Conservation (phyloP, 2,329 filamentous ascomycete genomes). For the Paecilomyces dactylethromorphus region DNA sequence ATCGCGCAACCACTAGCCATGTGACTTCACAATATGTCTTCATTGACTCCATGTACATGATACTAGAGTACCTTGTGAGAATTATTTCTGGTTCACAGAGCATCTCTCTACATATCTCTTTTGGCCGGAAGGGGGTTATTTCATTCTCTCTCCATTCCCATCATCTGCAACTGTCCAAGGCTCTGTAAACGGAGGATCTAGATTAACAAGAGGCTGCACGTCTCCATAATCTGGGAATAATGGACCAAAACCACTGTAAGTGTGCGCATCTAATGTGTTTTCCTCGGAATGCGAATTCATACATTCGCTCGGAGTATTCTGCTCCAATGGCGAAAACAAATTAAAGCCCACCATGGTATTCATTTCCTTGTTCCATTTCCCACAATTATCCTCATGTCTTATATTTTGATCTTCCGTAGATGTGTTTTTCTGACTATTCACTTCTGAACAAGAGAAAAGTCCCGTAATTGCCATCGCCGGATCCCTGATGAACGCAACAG, state of each 20-base stretch:
- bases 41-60: too few species aligned
- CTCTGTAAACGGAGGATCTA: background rate
- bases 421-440: background rate
- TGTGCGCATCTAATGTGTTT: background rate
- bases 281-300: background rate
- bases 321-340: background rate
- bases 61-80: too few species aligned
- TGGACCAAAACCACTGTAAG: background rate
- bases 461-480: background rate
- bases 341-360: background rate
- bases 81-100: too few species aligned
- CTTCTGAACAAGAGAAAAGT: background rate
- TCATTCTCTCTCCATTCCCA: background rate
- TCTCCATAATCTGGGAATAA: background rate
- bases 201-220: background rate
- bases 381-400: background rate
- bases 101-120: too few species aligned
- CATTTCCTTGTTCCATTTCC: background rate
- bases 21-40: too few species aligned
- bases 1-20: too few species aligned
- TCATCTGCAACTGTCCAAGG: background rate
- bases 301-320: background rate
- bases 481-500: slow-evolving; percentile 7
- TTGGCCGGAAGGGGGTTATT: too few species aligned
- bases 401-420: background rate